phyloP scores from a whole-genome alignment of 2,329 filamentous ascomycete genomes.

The Aspergillus oerlinghausenensis region DNA sequence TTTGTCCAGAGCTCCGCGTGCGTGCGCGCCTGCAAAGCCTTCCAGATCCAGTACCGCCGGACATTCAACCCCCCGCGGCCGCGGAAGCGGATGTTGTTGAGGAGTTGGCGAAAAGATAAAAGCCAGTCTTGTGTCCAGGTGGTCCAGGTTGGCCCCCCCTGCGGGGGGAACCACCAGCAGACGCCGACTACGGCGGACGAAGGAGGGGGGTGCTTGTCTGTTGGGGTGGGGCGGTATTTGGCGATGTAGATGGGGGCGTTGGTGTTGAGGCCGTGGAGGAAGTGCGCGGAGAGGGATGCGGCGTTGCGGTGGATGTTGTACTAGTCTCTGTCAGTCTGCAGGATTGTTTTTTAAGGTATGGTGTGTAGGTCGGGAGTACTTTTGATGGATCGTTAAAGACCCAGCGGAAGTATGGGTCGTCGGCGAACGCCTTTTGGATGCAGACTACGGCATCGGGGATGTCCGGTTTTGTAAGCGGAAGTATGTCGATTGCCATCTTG shows the following conservation, averaged over 20 bases:
- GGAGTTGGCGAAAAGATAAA: constrained; percentile 62
- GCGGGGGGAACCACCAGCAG: constrained; percentile 67
- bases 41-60: constrained; percentile 68
- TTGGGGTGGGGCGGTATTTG: constrained; percentile 48
- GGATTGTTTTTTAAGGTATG: neutral
- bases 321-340: constrained; percentile 28
- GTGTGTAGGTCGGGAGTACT: constrained; percentile 34
- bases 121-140: constrained; percentile 61
- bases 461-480: constrained; percentile 53
- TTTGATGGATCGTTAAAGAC: constrained; percentile 53
- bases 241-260: constrained; percentile 66
- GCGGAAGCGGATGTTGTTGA: constrained; percentile 60
- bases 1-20: constrained; percentile 63
- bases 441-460: constrained; percentile 61
- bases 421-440: constrained; percentile 62
- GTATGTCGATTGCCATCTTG: constrained; percentile 52
- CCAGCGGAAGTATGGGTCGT: constrained; percentile 65
- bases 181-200: constrained; percentile 58
- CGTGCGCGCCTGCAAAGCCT: constrained; percentile 58
- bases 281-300: constrained; percentile 59
- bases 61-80: constrained; percentile 66
- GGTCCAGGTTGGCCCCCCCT: constrained; percentile 39
- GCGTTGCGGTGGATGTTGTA: constrained; percentile 59
- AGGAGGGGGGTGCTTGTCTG: constrained; percentile 15
- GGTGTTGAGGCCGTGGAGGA: constrained; percentile 61